Conservation (phyloP, 331 rosid species). For the Acacia pycnantha region DNA sequence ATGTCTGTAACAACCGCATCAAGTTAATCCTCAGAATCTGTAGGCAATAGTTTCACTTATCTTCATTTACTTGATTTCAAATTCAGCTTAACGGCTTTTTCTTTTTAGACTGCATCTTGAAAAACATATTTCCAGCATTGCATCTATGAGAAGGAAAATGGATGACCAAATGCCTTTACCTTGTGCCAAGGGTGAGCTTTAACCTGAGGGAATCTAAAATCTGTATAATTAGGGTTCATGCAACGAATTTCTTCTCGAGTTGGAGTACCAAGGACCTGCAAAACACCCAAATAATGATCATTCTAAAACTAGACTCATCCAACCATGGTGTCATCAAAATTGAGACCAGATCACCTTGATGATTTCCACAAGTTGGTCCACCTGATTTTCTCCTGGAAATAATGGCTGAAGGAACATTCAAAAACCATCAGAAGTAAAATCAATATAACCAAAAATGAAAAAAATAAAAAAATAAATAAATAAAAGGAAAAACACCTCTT, state of each 20-base stretch:
- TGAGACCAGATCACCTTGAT: conserved; percentile 68
- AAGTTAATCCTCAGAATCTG: not conserved
- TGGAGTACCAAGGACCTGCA: conserved; percentile 96
- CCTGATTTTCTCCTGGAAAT: conserved; percentile 97
- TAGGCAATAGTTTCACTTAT: not conserved
- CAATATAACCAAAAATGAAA: not conserved
- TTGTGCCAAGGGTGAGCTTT: conserved; percentile 99
- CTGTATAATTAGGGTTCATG: conserved; percentile 93
- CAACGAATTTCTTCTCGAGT: conserved; percentile 99
- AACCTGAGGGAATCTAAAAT: conserved; percentile 92
- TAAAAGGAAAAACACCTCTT: not conserved
- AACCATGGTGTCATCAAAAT: not conserved
- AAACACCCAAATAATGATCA: conserved; percentile 25
- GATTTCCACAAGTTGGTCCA: conserved; percentile 96
- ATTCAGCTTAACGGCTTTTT: conserved; percentile 3
- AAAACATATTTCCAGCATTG: not conserved
- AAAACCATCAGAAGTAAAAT: conserved; percentile 27
- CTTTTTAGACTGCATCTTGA: not conserved
- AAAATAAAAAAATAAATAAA: not conserved
- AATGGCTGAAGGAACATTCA: conserved; percentile 60
- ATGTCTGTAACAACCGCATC: not conserved
- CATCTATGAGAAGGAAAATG: conserved; percentile 8
- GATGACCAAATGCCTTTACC: conserved; percentile 43
- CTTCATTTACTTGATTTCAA: not conserved
- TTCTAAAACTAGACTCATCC: not conserved